Evolutionary conservation across 2,329 filamentous ascomycete species (phyloP), one percentile per base, ranked within the genome.

Genomic region (Ceratocystis ficicola): DNA sequence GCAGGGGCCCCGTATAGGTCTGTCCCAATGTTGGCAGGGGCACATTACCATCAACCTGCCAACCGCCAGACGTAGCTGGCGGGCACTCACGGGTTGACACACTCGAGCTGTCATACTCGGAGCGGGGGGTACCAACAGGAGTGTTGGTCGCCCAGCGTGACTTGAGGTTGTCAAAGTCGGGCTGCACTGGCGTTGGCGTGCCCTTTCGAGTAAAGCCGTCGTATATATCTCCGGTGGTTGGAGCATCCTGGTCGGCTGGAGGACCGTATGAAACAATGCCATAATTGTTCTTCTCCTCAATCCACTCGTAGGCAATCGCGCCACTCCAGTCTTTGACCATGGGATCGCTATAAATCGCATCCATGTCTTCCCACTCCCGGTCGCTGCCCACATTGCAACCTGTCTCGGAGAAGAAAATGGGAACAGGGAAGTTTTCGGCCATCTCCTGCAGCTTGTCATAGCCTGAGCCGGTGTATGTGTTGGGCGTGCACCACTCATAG

Each of bases 251-350:
- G 44, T 79, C 79, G 10, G 79, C 80, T n/a, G 78, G 75, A 2
- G 82, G 77, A 0, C 87, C 89, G 73, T 95, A 95, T 22, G 81
- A 85, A 70, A 95, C 82, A 44, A 95, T 79, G 48, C 90, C 90
- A 74, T 95, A 95, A 71, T 89, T 76, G 75, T 95, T 95, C 63
- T 82, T 78, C 75, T 95, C 90, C 73, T 93, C 78, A 69, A 95
- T 90, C 90, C 90, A 95, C 73, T 95, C 90, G 75, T 95, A 95
- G 70, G 95, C 80, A 69, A 95, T 91, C 64, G 88, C 81, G 65
- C 90, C 90, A 63, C 88, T 91, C 84, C 76, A 85, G 71, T 81
- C 81, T 66, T 80, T 78, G 5, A 81, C 76, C 90, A 95, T 95
- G 2, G 89, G 76, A 0, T 79, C 70, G 55, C 88, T 87, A 71